Evolutionary conservation across 1,139 yeast genomes (phyloP), one percentile per base, ranked within the genome.

Genomic region (Hansenula lynferdii): DNA sequence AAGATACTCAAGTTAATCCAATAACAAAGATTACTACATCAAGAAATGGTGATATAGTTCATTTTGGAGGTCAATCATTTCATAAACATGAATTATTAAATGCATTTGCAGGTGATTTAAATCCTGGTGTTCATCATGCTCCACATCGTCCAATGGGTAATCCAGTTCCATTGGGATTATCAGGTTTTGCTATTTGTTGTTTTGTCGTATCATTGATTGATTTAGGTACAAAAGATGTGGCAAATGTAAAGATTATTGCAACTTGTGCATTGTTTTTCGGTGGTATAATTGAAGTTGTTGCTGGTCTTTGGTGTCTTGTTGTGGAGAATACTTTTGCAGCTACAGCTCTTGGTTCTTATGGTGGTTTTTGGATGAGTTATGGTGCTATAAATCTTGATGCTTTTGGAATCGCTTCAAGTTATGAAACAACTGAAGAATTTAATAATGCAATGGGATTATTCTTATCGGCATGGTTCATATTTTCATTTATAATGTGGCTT

Each of bases 291-390:
- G 84, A 80, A 55, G 62, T 81, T 38, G 67, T 79, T 43, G 79
- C 84, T 17, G 90, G 90, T 26, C 54, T 77, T 35, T 73, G 83
- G 76, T 84, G 84, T 50, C 64, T 80, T 45, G 68, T 74, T 35
- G 66, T 74, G 37, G 85, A 84, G 43, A 82, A 82, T 59, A 75
- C 84, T 9, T 80, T 76, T 60, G 82, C 81, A 34, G 74, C 72
- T 51, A 75, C 80, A 27, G 83, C 80, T 9, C 75, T 84, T 56
- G 65, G 79, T 37, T 75, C 83, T 40, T 84, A 80, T 55, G 90
- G 90, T 38, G 86, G 85, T 9, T 84, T 82, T 61, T 84, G 90
- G 86, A 64, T 82, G 41, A 65, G 81, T 18, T 81, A 72, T 56
- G 80, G 82, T 21, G 73, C 80, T 34, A 68, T 79, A 34, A 58